Evolutionary conservation across 1,284 basidiomycete species (phyloP), one percentile per base, ranked within the genome.

Genomic region (Mycocalia duriaeana): DNA sequence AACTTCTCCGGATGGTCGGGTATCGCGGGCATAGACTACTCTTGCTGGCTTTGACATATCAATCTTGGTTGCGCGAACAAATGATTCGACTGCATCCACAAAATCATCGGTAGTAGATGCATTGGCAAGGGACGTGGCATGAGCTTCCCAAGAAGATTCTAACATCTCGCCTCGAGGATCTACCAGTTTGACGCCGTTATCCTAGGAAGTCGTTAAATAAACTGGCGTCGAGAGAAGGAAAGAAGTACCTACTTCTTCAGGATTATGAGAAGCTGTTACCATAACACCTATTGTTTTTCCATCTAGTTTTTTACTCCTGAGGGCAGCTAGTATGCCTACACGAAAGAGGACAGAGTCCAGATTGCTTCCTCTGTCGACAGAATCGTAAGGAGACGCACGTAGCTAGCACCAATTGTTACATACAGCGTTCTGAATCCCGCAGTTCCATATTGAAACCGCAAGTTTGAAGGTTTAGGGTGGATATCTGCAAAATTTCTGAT

Each of bases 91-190:
- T 5, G 77, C 76, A 7, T 73, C 69, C 45, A 94, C 62, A 63
- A 99, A 83, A 25, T 84, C 84, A 39, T 82, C 77, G 6, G 85
- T 82, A 16, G 81, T 81, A 9, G 76, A 57, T 18, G 92, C 91
- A 65, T 99, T 99, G 50, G 94, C 90, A n/a, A 99, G 72, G 4
- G 68, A 67, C 5, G 96, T 95, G 18, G 95, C 94, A 63, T 95
- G 81, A 0, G 67, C 63, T 67, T 99, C 96, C 96, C 96, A 99
- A 25, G 90, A 79, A 1, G 89, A 73, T 61, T 95, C 90, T n/a
- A 99, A 80, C 96, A 99, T 99, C 67, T 99, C 96, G n/a, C 96
- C 96, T 11, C 83, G 83, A 14, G 96, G 91, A 69, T 99, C 96
- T 38, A 99, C 92, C 44, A 99, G 82, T 68, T 99, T 99, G 52